Conservation (phyloP, 140 eudicot genomes). For the Erigeron philadelphicus region DNA sequence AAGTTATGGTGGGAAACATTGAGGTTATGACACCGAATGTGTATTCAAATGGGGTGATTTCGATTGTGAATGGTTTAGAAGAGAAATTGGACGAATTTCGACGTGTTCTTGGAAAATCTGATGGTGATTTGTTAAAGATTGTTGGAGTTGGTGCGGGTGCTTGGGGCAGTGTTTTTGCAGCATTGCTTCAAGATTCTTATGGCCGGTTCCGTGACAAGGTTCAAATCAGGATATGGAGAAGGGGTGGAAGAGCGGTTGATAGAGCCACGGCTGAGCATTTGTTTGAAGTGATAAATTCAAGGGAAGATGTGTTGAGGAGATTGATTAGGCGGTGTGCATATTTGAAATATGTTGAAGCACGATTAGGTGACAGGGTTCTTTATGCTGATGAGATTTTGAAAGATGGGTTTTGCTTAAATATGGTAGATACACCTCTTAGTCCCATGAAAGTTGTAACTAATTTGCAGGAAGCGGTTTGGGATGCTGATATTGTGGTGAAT, state of each 20-base stretch:
- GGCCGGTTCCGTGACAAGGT: slow-evolving; percentile 33
- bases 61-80: slow-evolving; percentile 35
- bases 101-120: slow-evolving; percentile 57
- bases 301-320: slow-evolving; percentile 78
- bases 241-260: slow-evolving; percentile 30
- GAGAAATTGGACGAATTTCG: slow-evolving; percentile 65
- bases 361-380: slow-evolving; percentile 68
- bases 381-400: slow-evolving; percentile 81
- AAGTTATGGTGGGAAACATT: slow-evolving; percentile 30
- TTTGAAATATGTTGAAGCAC: slow-evolving; percentile 75
- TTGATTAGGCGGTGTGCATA: slow-evolving; percentile 88
- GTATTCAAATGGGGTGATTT: slow-evolving; percentile 30
- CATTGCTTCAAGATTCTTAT: slow-evolving; percentile 73
- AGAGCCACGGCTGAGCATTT: slow-evolving; percentile 53
- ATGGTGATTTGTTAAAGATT: slow-evolving; percentile 64
- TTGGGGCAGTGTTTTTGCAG: slow-evolving; percentile 87
- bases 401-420: slow-evolving; percentile 82
- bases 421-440: slow-evolving; percentile 82
- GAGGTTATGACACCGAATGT: slow-evolving; percentile 24
- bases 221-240: slow-evolving; percentile 34
- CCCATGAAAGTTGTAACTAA: slow-evolving; percentile 87
- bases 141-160: slow-evolving; percentile 96
- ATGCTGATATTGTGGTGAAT: slow-evolving; percentile 68
- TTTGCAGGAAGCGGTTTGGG: slow-evolving; percentile 88
- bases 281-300: slow-evolving; percentile 74